Evolutionary conservation across 352 stramenopile genomes (phyloP), one percentile per base, ranked within the genome.

Genomic region (Pythium sukuiense): DNA sequence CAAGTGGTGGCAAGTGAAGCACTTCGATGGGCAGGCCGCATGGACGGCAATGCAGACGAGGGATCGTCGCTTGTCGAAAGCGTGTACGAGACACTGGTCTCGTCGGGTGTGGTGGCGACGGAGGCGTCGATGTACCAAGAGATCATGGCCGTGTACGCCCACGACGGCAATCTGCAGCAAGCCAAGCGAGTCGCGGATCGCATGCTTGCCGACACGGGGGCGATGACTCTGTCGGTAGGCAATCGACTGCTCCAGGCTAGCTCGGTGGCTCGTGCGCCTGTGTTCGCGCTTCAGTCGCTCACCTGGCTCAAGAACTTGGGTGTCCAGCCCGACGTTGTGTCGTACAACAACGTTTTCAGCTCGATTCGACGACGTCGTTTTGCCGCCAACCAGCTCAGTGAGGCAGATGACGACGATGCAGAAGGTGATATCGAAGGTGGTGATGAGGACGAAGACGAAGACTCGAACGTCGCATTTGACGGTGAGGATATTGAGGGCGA

Each of bases 231-330:
- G 0, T 59, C 67, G n/a, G 77, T 81, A 18, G 89, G 80, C 50
- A 89, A 90, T 29, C 75, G 77, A 5, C 69, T 90, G 30, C 56
- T 92, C 16, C 63, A 87, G 41, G 83, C 85, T 13, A 90, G 85
- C 52, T 76, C 73, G 0, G 71, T 82, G 14, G 70, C 72, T 32
- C 72, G 55, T n/a, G 61, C 69, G 8, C 72, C 78, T 37, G 56
- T 74, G 29, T 69, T 61, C 32, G 83, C 81, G 2, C 41, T 91
- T 12, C 66, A 83, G 32, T 57, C 87, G 2, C 41, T 90, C 18
- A 29, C 55, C 14, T 72, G 80, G 54, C 81, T 90, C 41, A 54
- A 70, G 8, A 26, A 65, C 12, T 64, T 77, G 26, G 66, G 64
- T 8, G 33, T 83, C 20, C 27, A 48, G 18, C 76, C 73, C 6